Evolutionary conservation across 352 stramenopile species (phyloP).

Genomic region (Lagenidium giganteum): DNA sequence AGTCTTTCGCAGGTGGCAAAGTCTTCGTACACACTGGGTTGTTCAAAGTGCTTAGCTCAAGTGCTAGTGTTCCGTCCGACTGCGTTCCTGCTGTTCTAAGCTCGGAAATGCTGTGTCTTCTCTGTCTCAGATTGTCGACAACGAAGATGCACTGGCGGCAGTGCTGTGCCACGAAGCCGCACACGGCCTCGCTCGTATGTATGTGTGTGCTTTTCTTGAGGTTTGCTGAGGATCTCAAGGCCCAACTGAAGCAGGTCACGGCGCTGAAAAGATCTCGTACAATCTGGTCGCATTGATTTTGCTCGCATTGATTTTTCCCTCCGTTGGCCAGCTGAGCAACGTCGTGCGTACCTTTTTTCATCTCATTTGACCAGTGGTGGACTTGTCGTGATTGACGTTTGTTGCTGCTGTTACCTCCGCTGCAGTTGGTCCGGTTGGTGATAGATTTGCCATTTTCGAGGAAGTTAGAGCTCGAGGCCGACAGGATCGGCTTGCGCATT

Average conservation of each 20-base stretch:
- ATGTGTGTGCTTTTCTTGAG: neutral
- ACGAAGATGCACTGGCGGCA: constrained; percentile 58
- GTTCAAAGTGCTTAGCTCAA: no score
- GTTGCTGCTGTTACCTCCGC: constrained; percentile 3
- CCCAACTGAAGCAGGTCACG: constrained; percentile 33
- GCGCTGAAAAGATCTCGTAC: constrained; percentile 67
- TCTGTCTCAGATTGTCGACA: constrained; percentile 35
- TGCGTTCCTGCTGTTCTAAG: neutral
- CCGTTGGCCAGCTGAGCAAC: constrained; percentile 55
- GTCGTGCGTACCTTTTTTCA: constrained; percentile 22
- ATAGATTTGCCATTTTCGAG: constrained; percentile 29
- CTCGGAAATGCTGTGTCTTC: neutral
- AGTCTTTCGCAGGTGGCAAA: constrained; percentile 28
- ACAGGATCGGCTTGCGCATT: constrained; percentile 23
- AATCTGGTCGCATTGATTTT: constrained; percentile 51
- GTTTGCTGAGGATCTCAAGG: neutral
- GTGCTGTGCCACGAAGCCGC: constrained; percentile 74
- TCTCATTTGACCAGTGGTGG: constrained; percentile 40
- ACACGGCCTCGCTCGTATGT: constrained; percentile 58
- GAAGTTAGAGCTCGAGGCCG: constrained; percentile 26
- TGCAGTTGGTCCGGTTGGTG: constrained; percentile 19
- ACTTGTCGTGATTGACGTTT: constrained; percentile 23
- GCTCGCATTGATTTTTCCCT: constrained; percentile 39
- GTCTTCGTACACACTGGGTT: constrained; percentile 71
- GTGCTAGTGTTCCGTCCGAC: neutral